These are phyloP conservation scores for Suhomyces taliae DNA, from an alignment of 1,139 yeast species.

Conservation along the genomic window DNA sequence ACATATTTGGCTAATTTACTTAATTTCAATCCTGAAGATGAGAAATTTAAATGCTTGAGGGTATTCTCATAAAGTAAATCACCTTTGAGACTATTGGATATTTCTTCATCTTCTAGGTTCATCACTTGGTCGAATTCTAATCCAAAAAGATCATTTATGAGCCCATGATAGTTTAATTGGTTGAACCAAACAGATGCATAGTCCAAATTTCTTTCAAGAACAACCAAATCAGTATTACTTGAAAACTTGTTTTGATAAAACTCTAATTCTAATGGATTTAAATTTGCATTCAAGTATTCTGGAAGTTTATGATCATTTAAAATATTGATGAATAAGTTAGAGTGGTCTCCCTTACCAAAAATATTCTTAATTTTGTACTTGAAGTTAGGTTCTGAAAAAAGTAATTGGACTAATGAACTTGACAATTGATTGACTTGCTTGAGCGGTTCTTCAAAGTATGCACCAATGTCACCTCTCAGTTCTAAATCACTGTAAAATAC, in stretches of 20 bases:
- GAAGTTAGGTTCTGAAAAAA: constrained; percentile 16
- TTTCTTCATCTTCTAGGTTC: constrained; percentile 12
- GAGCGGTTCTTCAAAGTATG: constrained; percentile 39
- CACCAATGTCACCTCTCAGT: constrained; percentile 20
- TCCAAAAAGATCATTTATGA: constrained; percentile 70
- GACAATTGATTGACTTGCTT: constrained; percentile 31
- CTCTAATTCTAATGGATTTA: constrained; percentile 37
- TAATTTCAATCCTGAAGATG: constrained; percentile 72
- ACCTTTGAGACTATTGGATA: constrained; percentile 4
- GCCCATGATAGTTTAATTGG: constrained; percentile 81
- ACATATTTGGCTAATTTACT: constrained; percentile 70
- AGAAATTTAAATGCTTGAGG: constrained; percentile 70
- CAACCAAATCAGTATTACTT: constrained; percentile 61
- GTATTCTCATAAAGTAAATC: constrained; percentile 27
- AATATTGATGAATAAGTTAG: constrained; percentile 31
- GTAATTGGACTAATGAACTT: constrained; percentile 25
- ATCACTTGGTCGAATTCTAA: constrained; percentile 25
- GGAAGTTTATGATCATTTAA: constrained; percentile 28
- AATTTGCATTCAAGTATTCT: constrained; percentile 28
- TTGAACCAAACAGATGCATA: constrained; percentile 66
- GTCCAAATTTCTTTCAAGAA: constrained; percentile 78
- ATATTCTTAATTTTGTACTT: constrained; percentile 36
- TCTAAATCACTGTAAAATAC: constrained; percentile 3
- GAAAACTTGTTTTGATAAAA: constrained; percentile 35
- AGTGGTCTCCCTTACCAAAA: constrained; percentile 42